Conservation (phyloP, 2,329 filamentous ascomycete species). For the Pseudogymnoascus sp. region DNA sequence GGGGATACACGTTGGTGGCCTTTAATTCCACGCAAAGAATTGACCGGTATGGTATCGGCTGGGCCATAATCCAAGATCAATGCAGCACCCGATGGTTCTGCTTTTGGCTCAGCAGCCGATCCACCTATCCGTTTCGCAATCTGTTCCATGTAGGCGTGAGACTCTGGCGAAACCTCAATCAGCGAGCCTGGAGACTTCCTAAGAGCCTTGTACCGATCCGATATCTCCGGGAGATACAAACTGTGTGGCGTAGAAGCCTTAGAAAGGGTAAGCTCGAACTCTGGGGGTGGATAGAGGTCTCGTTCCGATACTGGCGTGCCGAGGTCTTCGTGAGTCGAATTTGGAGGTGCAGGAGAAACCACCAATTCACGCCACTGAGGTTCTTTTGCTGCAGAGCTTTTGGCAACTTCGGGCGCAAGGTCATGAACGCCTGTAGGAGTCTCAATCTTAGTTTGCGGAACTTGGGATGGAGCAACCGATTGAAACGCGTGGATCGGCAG, state of each 20-base stretch:
- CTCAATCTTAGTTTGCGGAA: slow-evolving; percentile 27
- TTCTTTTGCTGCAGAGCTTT: slow-evolving; percentile 25
- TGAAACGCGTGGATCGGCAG: slow-evolving; percentile 95
- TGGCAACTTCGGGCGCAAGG: slow-evolving; percentile 22
- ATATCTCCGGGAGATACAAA: slow-evolving; percentile 75
- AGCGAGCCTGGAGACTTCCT: slow-evolving; percentile 59
- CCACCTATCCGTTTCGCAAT: slow-evolving; percentile 82
- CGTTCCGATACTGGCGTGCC: slow-evolving; percentile 44
- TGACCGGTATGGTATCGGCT: slow-evolving; percentile 66
- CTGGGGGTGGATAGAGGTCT: slow-evolving; percentile 48
- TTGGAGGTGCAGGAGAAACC: slow-evolving; percentile 57
- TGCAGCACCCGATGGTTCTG: slow-evolving; percentile 68
- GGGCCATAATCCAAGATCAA: slow-evolving; percentile 96
- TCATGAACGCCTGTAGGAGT: slow-evolving; percentile 34
- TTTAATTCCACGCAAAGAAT: slow-evolving; percentile 84
- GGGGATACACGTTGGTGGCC: slow-evolving; percentile 69
- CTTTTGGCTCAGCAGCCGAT: slow-evolving; percentile 44
- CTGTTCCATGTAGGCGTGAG: slow-evolving; percentile 68
- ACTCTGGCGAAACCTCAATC: slow-evolving; percentile 87
- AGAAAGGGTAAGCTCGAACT: slow-evolving; percentile 81
- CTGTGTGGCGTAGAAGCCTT: slow-evolving; percentile 72
- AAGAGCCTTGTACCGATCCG: slow-evolving; percentile 68
- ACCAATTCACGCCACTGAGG: slow-evolving; percentile 77
- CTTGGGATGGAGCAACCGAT: slow-evolving; percentile 44
- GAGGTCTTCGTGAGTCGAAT: slow-evolving; percentile 45